Conservation (phyloP, 495 filamentous ascomycete genomes). For the Podospora fimiseda region DNA sequence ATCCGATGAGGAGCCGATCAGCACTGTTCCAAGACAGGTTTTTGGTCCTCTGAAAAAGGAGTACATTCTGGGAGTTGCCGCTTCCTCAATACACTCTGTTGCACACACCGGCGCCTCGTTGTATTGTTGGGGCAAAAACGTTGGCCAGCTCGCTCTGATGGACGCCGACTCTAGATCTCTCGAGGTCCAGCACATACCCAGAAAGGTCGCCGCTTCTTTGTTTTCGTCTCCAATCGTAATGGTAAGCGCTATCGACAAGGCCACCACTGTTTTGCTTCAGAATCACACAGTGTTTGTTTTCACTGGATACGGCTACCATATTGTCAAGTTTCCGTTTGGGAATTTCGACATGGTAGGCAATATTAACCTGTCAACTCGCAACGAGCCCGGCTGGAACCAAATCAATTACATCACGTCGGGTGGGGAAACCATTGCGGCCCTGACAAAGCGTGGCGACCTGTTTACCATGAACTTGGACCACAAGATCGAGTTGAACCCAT, state of each 20-base stretch:
- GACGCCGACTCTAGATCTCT: constrained; percentile 91
- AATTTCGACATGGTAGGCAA: constrained; percentile 64
- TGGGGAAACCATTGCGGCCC: constrained; percentile 81
- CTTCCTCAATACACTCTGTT: constrained; percentile 88
- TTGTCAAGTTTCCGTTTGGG: constrained; percentile 66
- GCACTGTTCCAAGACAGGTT: constrained; percentile 75
- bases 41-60: constrained; percentile 89
- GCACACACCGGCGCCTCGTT: constrained; percentile 75
- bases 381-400: constrained; percentile 55
- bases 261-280: constrained; percentile 77
- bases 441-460: constrained; percentile 76
- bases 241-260: constrained; percentile 84
- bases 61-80: constrained; percentile 70
- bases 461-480: constrained; percentile 71
- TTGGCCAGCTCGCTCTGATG: constrained; percentile 88
- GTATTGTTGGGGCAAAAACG: constrained; percentile 93
- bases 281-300: constrained; percentile 89
- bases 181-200: constrained; percentile 70
- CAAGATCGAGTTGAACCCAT: constrained; percentile 52
- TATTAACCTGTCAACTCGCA: constrained; percentile 57
- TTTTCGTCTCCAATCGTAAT: constrained; percentile 71
- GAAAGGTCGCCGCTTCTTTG: constrained; percentile 80
- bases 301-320: constrained; percentile 86
- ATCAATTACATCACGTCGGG: constrained; percentile 73
- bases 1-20: constrained; percentile 73